Base-by-base conservation (phyloP, 768 basidiomycete genomes). In the Mycena rosella region DNA sequence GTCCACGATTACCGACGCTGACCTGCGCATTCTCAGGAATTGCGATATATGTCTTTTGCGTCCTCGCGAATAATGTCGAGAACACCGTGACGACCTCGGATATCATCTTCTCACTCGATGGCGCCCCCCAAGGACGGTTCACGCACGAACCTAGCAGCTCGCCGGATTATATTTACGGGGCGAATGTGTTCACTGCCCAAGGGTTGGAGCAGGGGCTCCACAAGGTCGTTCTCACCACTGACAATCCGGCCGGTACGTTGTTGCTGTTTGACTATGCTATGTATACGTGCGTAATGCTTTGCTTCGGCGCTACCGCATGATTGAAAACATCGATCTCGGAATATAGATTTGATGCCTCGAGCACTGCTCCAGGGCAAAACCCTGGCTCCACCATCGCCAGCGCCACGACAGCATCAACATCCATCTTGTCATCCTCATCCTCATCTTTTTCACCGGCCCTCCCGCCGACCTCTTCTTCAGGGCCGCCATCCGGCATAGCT, bases 211-310 rank as follows among this genome's bases (percentile, higher is more conserved):
- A 45, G 2, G 51, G 30, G 34, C 13, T 5, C 1, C 65, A 67
- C 53, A 17, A 30, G 8, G 52, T 61, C 7, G 65, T 67, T 10
- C 59, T 67, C 27, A 22, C 18, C 30, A 67, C 65, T 18, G 26
- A 67, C 32, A 67, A 55, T 38, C 6, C 59, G 11, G n/a, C 30
- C 5, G 65, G 65, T 1, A 55, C 65, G 9, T 34, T 60, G n/a
- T 36, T 67, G 26, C 4, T 67, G 26, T 67, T 67, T 22, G 65
- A 67, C 52, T 67, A 47, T 30, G 65, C 65, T 10, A 44, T 8
- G 5, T 67, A 67, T 40, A 67, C 52, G 65, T 67, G 26, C 30
- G 57, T 65, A 3, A 10, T 36, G 11, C 4, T 49, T 49, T 5
- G 11, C 49, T 60, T 34, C n/a, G n/a, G n/a, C n/a, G 32, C 32